Percentiles rank a stretch among this genome's conserved stretches.
phyloP scores from a whole-genome alignment of 495 filamentous ascomycete species.

The Penicillium nucicola region DNA sequence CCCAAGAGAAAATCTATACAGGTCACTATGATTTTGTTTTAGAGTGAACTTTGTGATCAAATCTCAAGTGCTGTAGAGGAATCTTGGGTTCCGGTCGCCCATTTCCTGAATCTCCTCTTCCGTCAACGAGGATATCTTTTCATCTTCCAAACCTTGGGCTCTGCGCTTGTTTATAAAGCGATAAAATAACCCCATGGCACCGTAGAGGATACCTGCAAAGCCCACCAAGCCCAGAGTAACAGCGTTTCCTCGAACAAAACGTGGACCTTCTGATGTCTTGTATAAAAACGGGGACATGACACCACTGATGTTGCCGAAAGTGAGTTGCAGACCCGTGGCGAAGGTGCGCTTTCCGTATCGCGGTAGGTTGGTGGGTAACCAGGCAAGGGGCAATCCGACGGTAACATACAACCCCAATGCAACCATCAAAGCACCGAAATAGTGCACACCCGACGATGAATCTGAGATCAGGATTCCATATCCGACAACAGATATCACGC shows the following conservation, averaged over 20 bases:
- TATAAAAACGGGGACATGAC: slow-evolving; percentile 65
- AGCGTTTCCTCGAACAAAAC: slow-evolving; percentile 41
- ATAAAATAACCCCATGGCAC: slow-evolving; percentile 54
- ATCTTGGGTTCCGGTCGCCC: slow-evolving; percentile 66
- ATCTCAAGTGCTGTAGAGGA: slow-evolving; percentile 52
- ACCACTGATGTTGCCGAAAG: slow-evolving; percentile 62
- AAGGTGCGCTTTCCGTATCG: slow-evolving; percentile 71
- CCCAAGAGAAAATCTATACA: no score
- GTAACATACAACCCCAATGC: slow-evolving; percentile 68
- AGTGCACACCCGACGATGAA: slow-evolving; percentile 59
- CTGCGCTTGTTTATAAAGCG: slow-evolving; percentile 53
- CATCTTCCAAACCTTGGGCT: slow-evolving; percentile 48
- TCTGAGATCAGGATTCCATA: slow-evolving; percentile 64
- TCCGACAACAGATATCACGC: slow-evolving; percentile 58
- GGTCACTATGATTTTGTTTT: no score
- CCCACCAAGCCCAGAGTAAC: slow-evolving; percentile 46
- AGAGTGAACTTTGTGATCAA: not conserved
- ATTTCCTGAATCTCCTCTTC: slow-evolving; percentile 67
- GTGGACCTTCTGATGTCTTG: slow-evolving; percentile 35
- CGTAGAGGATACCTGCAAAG: slow-evolving; percentile 42
- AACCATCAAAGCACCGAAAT: slow-evolving; percentile 68
- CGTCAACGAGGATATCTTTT: slow-evolving; percentile 50
- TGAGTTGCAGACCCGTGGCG: slow-evolving; percentile 65
- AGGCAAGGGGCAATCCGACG: slow-evolving; percentile 68
- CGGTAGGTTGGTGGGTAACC: slow-evolving; percentile 57